Base-by-base conservation (phyloP, 257 asterid genomes). In the Solanum etuberosum region DNA sequence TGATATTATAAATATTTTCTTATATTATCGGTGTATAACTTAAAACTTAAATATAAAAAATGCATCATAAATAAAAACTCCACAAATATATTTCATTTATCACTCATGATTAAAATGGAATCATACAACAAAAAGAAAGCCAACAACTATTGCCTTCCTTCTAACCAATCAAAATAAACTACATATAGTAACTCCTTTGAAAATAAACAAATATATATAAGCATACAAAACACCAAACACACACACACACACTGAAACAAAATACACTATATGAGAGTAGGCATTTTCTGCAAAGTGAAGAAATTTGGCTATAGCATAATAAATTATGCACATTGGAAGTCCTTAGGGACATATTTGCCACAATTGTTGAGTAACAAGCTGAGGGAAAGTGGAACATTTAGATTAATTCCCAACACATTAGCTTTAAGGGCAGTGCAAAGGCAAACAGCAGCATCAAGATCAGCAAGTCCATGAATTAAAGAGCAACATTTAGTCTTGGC, bases 381-480 rank as follows among this genome's bases (percentile, higher is more conserved):
- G 20, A 87, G 87, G 3, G 88, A 21, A 74, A 85, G 23, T 3
- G 88, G 76, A 34, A 87, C 21, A 11, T 85, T 85, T 4, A 89
- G 85, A 9, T 85, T 85, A 76, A 72, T 82, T 18, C 91, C 90
- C 89, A 83, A 74, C 0, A 86, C 25, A 20, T 90, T 82, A 25
- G 84, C 91, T 23, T 84, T 88, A 5, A 88, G 42, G n/a, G 87
- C 91, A 48, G 91, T 88, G 89, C 91, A 90, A 73, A 90, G 91
- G 35, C 90, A 89, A 67, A 63, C 77, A 6, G 91, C 91, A 10
- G 91, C 91, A 10, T 88, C 90, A 40, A 88, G 86, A 3, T 90
- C 90, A 27, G 38, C 87, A 5, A 90, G 81, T 46, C 87, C 88
- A 4, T 35, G 14, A 12, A 90, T 48, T 35, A 90, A 57, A 34